Percentiles rank a stretch among this genome's conserved stretches.
Conservation (phyloP, 352 stramenopile genomes). For the Phytophthora meadii region DNA sequence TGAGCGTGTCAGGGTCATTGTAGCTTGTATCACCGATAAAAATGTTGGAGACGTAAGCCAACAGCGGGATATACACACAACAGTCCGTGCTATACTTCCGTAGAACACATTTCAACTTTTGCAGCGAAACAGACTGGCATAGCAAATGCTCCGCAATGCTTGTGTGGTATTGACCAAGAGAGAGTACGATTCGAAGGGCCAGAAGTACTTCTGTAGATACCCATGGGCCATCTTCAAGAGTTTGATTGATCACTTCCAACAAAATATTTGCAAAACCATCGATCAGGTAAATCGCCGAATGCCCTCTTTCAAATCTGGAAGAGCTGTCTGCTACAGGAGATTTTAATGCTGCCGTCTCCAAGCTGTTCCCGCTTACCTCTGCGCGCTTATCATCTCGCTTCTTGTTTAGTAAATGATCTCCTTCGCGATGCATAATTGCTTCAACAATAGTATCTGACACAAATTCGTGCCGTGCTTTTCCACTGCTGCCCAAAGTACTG, state of each 20-base stretch:
- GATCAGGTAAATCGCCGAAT: slow-evolving; percentile 14
- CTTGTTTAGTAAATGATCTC: slow-evolving; percentile 9
- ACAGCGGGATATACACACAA: slow-evolving; percentile 61
- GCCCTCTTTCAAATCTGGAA: slow-evolving; percentile 7
- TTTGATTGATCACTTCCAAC: slow-evolving; percentile 61
- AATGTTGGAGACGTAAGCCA: slow-evolving; percentile 73
- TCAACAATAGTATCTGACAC: slow-evolving; percentile 49
- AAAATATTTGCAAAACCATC: slow-evolving; percentile 56
- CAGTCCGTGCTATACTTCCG: slow-evolving; percentile 50
- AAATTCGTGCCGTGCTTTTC: not conserved
- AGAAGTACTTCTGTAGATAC: slow-evolving; percentile 52
- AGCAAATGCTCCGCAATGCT: slow-evolving; percentile 64
- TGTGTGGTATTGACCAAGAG: slow-evolving; percentile 54
- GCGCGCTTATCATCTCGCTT: slow-evolving; percentile 48
- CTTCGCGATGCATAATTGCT: slow-evolving; percentile 43
- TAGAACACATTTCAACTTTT: slow-evolving; percentile 59
- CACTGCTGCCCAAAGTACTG: not conserved
- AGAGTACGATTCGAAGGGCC: slow-evolving; percentile 60
- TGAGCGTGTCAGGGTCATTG: slow-evolving; percentile 42
- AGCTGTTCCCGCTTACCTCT: slow-evolving; percentile 18
- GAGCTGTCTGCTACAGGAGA: slow-evolving; percentile 18
- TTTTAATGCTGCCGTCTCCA: slow-evolving; percentile 20
- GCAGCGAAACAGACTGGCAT: slow-evolving; percentile 26
- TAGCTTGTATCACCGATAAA: slow-evolving; percentile 66
- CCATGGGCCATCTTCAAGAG: slow-evolving; percentile 29